Evolutionary conservation across 192 early-diverging fungal species (phyloP).

Genomic region (Tieghemiomyces parasiticus): DNA sequence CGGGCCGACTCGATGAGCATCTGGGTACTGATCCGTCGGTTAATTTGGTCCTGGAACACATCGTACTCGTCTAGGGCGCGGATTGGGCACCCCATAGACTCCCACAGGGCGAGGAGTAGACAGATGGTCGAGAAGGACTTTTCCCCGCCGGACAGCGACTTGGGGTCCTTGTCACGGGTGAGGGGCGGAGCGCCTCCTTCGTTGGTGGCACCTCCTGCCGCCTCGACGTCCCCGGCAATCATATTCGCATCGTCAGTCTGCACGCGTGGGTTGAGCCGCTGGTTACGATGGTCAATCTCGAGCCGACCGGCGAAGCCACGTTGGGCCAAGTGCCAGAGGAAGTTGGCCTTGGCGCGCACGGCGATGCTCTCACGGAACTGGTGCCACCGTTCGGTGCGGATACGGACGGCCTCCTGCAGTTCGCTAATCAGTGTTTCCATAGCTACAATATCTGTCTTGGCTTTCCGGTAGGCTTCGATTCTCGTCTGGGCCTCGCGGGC

Average conservation of each 20-base stretch:
- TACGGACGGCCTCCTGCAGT: conserved; percentile 36
- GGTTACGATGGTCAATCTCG: conserved; percentile 50
- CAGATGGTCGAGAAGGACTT: conserved; percentile 93
- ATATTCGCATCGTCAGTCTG: conserved; percentile 20
- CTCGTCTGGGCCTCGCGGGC: conserved; percentile 32
- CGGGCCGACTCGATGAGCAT: conserved; percentile 80
- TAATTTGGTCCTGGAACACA: conserved; percentile 99
- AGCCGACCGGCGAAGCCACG: conserved; percentile 76
- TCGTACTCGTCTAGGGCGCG: conserved; percentile 98
- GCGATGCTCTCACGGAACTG: conserved; percentile 63
- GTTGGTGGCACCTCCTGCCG: neutral
- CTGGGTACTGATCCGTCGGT: conserved; percentile 69
- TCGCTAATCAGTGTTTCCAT: conserved; percentile 30
- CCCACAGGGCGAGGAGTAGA: conserved; percentile 86
- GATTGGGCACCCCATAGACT: conserved; percentile 78
- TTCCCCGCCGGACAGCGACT: conserved; percentile 91
- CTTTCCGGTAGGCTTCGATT: conserved; percentile 34
- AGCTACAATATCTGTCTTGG: conserved; percentile 31
- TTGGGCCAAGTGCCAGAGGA: conserved; percentile 51
- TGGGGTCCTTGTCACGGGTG: conserved; percentile 64
- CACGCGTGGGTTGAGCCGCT: conserved; percentile 48
- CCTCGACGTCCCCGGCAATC: conserved; percentile 12
- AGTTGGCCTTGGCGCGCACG: conserved; percentile 52
- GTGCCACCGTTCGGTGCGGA: conserved; percentile 44
- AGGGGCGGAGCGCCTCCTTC: neutral